Evolutionary conservation across 1,284 basidiomycete genomes (phyloP).

Genomic region (Pisolithus thermaeus): DNA sequence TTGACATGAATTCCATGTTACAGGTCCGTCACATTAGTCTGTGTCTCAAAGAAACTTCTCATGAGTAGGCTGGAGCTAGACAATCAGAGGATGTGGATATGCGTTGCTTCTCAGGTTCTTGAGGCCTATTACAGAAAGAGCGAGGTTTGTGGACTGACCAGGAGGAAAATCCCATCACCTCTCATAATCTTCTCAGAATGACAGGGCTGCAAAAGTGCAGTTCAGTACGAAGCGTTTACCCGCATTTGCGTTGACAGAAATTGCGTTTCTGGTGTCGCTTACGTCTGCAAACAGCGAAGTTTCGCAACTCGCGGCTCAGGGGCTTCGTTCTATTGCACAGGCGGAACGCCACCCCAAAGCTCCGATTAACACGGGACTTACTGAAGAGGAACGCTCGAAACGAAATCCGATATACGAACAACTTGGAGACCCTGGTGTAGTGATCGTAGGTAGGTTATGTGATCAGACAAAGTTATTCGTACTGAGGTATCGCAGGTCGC

Average conservation of each 20-base stretch:
- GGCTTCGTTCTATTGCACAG: conserved; percentile 59
- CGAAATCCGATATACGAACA: conserved; percentile 71
- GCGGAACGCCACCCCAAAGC: conserved; percentile 57
- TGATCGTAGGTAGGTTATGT: conserved; percentile 54
- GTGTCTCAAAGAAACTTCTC: conserved; percentile 53
- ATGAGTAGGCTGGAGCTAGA: conserved; percentile 53
- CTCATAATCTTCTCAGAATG: conserved; percentile 27
- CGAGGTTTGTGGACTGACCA: conserved; percentile 32
- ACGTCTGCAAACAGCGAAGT: conserved; percentile 63
- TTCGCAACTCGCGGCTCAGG: conserved; percentile 61
- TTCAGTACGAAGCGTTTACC: conserved; percentile 46
- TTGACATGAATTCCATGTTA: conserved; percentile 6
- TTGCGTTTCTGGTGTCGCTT: conserved; percentile 64
- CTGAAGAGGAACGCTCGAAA: conserved; percentile 57
- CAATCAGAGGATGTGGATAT: conserved; percentile 61
- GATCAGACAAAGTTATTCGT: not conserved
- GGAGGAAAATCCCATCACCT: not conserved
- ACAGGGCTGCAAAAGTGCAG: conserved; percentile 45
- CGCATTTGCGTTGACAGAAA: conserved; percentile 62
- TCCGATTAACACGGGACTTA: conserved; percentile 42
- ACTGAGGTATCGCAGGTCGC: conserved; percentile 38
- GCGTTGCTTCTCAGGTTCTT: conserved; percentile 55
- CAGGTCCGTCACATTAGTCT: conserved; percentile 53
- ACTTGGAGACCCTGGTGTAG: conserved; percentile 65
- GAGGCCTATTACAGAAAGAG: conserved; percentile 46